These are phyloP conservation scores for Dothistroma pini DNA, from an alignment of 2,329 filamentous ascomycete genomes.

Conservation along the genomic window DNA sequence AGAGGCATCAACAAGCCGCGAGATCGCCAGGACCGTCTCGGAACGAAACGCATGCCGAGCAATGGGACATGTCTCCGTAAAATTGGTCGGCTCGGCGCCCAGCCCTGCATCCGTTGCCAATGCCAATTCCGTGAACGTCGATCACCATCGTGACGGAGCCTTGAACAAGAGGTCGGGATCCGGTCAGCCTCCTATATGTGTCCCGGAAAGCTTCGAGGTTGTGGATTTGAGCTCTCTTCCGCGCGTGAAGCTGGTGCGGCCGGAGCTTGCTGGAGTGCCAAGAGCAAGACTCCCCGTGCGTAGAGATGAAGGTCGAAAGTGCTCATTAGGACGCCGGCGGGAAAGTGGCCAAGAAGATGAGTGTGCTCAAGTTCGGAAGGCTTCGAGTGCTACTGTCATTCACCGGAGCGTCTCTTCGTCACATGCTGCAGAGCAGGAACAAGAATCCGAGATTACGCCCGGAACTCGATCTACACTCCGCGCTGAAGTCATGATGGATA, in stretches of 20 bases:
- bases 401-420: not conserved
- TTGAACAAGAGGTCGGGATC: slow-evolving; percentile 3
- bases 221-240: slow-evolving; percentile 23
- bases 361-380: slow-evolving; percentile 6
- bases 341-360: slow-evolving; percentile 14
- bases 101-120: slow-evolving; percentile 7
- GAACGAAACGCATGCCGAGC: slow-evolving; percentile 8
- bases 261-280: slow-evolving; percentile 29
- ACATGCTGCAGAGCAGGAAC: not conserved
- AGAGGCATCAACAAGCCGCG: not conserved
- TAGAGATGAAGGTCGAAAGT: slow-evolving; percentile 8
- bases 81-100: slow-evolving; percentile 10
- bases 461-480: not conserved
- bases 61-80: slow-evolving; percentile 1
- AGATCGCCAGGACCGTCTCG: not conserved
- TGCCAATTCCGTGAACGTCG: slow-evolving; percentile 7
- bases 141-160: slow-evolving; percentile 7
- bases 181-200: slow-evolving; percentile 7
- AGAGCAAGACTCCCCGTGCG: slow-evolving; percentile 1
- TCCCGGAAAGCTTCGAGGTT: not conserved
- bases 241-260: slow-evolving; percentile 27
- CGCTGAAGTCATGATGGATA: not conserved
- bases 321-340: slow-evolving; percentile 24
- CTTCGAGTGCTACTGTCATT: slow-evolving; percentile 3
- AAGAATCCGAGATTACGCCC: not conserved